Evolutionary conservation across 306 rosid genomes (phyloP).

Genomic region (Carpinus fangiana): DNA sequence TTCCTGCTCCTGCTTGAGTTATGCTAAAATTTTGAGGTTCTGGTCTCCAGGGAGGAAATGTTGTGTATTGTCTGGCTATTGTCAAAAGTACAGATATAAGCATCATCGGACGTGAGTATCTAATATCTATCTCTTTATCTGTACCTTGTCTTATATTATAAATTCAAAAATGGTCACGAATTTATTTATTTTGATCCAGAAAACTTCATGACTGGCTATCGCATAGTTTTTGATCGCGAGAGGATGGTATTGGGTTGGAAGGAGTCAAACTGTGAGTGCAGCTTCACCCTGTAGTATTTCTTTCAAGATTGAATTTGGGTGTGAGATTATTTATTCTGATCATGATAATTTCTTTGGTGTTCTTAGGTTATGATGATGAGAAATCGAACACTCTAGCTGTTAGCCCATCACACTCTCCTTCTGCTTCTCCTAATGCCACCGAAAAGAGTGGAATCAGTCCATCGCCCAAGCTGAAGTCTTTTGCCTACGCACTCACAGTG

Average conservation of each 20-base stretch:
- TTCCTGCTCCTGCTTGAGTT: background rate
- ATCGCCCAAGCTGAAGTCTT: constrained; percentile 45
- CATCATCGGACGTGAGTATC: constrained; percentile 86
- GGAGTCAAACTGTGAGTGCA: constrained; percentile 65
- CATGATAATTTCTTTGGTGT: constrained; percentile 7
- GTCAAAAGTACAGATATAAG: constrained; percentile 56
- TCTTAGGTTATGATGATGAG: constrained; percentile 55
- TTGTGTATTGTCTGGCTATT: constrained; percentile 58
- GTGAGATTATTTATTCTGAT: background rate
- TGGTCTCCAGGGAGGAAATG: constrained; percentile 41
- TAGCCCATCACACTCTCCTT: constrained; percentile 39
- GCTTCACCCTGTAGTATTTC: background rate
- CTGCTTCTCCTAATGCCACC: constrained; percentile 11
- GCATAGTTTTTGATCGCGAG: constrained; percentile 71
- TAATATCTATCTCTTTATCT: background rate
- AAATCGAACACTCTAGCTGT: constrained; percentile 35
- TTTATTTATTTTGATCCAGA: constrained; percentile 53
- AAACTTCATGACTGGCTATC: constrained; percentile 95
- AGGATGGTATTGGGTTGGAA: constrained; percentile 76
- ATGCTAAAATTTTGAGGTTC: constrained; percentile 18
- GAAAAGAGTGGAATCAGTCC: background rate
- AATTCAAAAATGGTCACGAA: too few relatives aligned
- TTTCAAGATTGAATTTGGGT: constrained; percentile 3
- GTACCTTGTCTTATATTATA: background rate
- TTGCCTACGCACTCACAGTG: constrained; percentile 23